Conservation (phyloP, 2,329 filamentous ascomycete genomes). For the Gnomoniopsis sp. region DNA sequence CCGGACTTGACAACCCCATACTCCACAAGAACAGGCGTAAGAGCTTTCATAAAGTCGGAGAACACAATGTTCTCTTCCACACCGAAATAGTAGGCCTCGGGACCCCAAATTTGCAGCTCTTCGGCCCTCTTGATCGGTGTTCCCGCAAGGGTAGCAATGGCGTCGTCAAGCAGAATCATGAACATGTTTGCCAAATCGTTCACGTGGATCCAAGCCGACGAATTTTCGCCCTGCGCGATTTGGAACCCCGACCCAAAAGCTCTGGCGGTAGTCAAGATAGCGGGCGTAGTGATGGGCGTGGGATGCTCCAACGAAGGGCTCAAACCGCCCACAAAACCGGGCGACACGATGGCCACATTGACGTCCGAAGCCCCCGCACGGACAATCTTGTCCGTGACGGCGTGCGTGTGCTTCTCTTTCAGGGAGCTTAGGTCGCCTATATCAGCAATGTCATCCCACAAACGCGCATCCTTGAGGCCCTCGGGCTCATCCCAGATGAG, state of each 20-base stretch:
- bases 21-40: constrained; percentile 13
- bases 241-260: constrained; percentile 19
- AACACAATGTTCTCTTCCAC: constrained; percentile 16
- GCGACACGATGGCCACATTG: constrained; percentile 21
- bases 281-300: constrained; percentile 12
- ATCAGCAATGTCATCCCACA: constrained; percentile 22
- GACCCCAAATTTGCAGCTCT: constrained; percentile 17
- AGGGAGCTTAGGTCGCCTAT: constrained; percentile 13
- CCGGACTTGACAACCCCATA: constrained; percentile 15
- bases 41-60: constrained; percentile 10
- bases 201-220: constrained; percentile 18
- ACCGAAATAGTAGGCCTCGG: constrained; percentile 21
- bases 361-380: constrained; percentile 11
- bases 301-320: constrained; percentile 16
- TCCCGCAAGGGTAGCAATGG: constrained; percentile 12
- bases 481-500: constrained; percentile 19
- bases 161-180: constrained; percentile 18
- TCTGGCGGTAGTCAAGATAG: constrained; percentile 16
- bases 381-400: constrained; percentile 19
- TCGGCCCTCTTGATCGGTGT: constrained; percentile 1
- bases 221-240: constrained; percentile 19
- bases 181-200: constrained; percentile 18
- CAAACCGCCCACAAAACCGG: constrained; percentile 10
- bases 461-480: constrained; percentile 8
- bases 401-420: constrained; percentile 18